Evolutionary conservation across 106 monocot species (phyloP), one percentile per base, ranked within the genome.

Genomic region (Apostasia ramifera): DNA sequence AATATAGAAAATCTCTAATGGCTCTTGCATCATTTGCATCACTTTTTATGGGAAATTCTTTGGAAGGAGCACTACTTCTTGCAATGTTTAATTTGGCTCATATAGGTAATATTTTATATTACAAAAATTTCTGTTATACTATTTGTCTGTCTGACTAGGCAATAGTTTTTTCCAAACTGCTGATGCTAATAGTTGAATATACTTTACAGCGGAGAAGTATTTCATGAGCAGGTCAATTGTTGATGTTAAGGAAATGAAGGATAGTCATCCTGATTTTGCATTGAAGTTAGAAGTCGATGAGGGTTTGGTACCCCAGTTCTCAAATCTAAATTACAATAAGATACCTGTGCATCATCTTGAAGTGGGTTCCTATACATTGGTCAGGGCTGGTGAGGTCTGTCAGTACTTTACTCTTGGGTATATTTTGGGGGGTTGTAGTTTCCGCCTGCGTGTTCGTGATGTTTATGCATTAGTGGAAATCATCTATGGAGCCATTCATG

Each of bases 381-480:
- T 97, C 74, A 81, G 83, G 84, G 95, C 95, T 79, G 95, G 95
- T 81, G 95, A 97, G 95, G 95, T 95, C 43, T 53, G 94, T 85
- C 26, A 26, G 26, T 26, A 26, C 26, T 26, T 26, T 26, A 26
- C 26, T 26, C 26, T 26, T 26, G 26, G 26, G 26, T 26, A 26
- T 26, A 26, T 26, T 26, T 26, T 26, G 26, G 26, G 26, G 0
- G 2, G 40, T 39, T 37, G 11, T 59, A 59, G 11, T 40, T 26
- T 57, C 40, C 40, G 37, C 6, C 8, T 59, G 1, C 7, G 2
- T 40, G 40, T 40, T 40, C 40, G 37, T 59, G 7, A 7, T 6
- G 40, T n/a, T 59, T 39, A 8, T 8, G 6, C 11, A 0, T 59
- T 7, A 15, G 8, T 40, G 40, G 10, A 40, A 39, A 7, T 40